A percentile compares a stretch with the other conserved stretches of the same genome.
phyloP scores from a whole-genome alignment of 768 basidiomycete species.

The Pleurotus tuoliensis region DNA sequence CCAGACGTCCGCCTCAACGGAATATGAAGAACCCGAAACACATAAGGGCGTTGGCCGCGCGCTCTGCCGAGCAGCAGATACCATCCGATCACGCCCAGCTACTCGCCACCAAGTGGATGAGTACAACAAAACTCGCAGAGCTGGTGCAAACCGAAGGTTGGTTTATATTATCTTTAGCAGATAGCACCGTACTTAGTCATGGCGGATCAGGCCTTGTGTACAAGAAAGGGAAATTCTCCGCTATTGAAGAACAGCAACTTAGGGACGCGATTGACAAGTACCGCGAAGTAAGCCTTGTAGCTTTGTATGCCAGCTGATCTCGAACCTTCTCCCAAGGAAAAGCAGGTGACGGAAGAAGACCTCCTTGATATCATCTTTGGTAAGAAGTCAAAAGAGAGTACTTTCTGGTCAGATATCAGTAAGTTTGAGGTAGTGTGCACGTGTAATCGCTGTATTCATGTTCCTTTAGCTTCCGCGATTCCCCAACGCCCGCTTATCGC shows the following conservation, averaged over 20 bases:
- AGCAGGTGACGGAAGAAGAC: slow-evolving; percentile 50
- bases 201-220: slow-evolving; percentile 64
- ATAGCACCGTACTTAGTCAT: slow-evolving; percentile 2
- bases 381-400: slow-evolving; percentile 56
- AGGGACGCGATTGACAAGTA: slow-evolving; percentile 62
- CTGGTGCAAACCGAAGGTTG: slow-evolving; percentile 67
- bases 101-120: slow-evolving; percentile 79
- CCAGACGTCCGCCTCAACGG: slow-evolving; percentile 16
- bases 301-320: neutral
- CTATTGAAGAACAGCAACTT: slow-evolving; percentile 68
- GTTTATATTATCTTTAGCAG: neutral
- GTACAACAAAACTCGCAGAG: slow-evolving; percentile 61
- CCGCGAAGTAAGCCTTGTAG: slow-evolving; percentile 42
- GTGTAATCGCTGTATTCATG: neutral
- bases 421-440: slow-evolving; percentile 18
- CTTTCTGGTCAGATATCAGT: slow-evolving; percentile 85
- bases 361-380: slow-evolving; percentile 66
- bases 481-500: slow-evolving; percentile 78
- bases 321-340: slow-evolving; percentile 31
- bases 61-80: slow-evolving; percentile 29
- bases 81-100: slow-evolving; percentile 60
- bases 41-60: neutral
- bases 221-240: slow-evolving; percentile 85
- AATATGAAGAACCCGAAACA: slow-evolving; percentile 4
- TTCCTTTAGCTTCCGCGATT: slow-evolving; percentile 55